Evolutionary conservation across 202 grass and related monocot genomes (phyloP).

Genomic region (Setaria viridis): DNA sequence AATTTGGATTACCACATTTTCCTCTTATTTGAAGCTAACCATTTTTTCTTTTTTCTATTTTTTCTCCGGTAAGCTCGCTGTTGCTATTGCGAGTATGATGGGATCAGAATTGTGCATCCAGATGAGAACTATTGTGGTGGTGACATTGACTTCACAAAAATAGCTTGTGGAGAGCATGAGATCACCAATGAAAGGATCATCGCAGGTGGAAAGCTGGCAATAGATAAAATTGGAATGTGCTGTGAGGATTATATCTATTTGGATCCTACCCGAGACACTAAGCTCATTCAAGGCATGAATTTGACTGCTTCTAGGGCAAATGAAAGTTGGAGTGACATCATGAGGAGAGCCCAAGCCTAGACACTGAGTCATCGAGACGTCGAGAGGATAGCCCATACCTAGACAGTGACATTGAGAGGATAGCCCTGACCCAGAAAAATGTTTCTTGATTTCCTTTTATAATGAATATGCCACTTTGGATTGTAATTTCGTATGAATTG

Average conservation of each 20-base stretch:
- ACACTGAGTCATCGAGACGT: no score
- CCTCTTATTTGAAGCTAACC: background rate
- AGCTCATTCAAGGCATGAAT: background rate
- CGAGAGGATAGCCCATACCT: no score
- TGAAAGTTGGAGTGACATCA: background rate
- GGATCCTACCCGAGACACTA: background rate
- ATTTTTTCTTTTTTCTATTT: background rate
- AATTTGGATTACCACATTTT: background rate
- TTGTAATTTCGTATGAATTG: background rate
- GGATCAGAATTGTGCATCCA: background rate
- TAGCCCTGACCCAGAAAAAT: background rate
- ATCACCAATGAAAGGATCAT: background rate
- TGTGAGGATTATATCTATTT: conserved; percentile 1
- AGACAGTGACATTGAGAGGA: no score
- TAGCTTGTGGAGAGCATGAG: background rate
- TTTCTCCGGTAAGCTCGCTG: background rate
- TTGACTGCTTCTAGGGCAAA: background rate
- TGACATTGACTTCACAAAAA: background rate
- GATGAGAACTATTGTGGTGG: background rate
- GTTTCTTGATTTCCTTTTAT: background rate
- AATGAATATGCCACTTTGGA: background rate
- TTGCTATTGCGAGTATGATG: background rate
- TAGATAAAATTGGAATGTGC: background rate
- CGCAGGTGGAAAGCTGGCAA: background rate
- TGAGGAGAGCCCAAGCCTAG: no score